Base-by-base conservation (phyloP, 768 basidiomycete genomes). In the Albatrellus ellisii region DNA sequence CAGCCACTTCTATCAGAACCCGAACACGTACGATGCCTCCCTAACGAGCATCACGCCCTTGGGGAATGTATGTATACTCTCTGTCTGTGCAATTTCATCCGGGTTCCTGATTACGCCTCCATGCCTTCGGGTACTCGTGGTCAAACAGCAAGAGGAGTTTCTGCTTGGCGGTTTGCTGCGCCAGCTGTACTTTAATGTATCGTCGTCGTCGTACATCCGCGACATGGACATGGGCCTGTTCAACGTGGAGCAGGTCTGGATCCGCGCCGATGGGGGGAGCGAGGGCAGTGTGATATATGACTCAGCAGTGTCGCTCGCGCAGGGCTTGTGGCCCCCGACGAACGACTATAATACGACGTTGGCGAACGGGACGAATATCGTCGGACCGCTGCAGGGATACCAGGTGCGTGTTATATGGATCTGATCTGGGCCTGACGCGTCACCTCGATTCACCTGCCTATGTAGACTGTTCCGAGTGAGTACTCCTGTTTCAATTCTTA, bases 241-340 rank as follows among this genome's bases (percentile, higher is more conserved):
- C 52, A 45, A 64, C 32, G 57, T 59, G 36, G 55, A 52, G 39
- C 63, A 70, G 52, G 60, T 72, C 45, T 53, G 55, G 26, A 66
- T 76, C 39, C 70, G 68, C 14, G 81, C 83, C 1, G 81, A 85
- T 56, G 72, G 70, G 21, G 78, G 78, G 5, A 79, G 73, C 14
- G 82, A 86, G 59, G 72, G 69, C 14, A 72, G 66, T 26, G 76
- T 79, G n/a, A 75, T 78, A 32, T 66, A 67, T 46, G 73, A 82
- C 50, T 77, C 78, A 4, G 76, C 80, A 8, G 60, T 72, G 20
- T 78, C 83, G 0, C 57, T 85, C 39, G 58, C 78, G 8, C 84
- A 86, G 55, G 83, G 82, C 10, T 54, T 86, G 33, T 79, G 70
- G 61, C 82, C 80, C 2, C 57, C 62, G 2, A 72, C 66, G 4